These are phyloP conservation scores for Tulasnella calospora DNA, from an alignment of 768 basidiomycete genomes.

Conservation along the genomic window DNA sequence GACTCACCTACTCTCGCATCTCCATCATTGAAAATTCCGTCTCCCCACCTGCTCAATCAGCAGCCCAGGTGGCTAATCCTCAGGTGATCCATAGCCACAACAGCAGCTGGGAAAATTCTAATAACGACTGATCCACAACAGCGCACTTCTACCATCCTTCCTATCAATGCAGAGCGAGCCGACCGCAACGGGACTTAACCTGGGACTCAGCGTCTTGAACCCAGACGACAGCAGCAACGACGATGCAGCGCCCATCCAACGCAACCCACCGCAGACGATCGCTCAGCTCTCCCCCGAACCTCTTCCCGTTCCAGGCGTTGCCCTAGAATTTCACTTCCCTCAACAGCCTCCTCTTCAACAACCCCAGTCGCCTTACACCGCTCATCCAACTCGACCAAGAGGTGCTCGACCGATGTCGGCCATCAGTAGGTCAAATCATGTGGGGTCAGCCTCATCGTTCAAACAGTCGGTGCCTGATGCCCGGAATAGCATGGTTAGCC, in stretches of 20 bases:
- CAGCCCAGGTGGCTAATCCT: not conserved
- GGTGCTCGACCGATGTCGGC: not conserved
- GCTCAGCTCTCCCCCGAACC: not conserved
- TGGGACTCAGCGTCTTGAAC: conserved; percentile 19
- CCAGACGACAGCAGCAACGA: conserved; percentile 24
- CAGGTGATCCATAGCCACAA: not conserved
- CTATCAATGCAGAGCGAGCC: conserved; percentile 14
- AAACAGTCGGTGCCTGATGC: not conserved
- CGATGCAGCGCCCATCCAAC: not conserved
- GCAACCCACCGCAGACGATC: not conserved
- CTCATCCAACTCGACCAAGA: not conserved
- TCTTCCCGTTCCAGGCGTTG: conserved; percentile 6
- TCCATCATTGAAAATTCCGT: not conserved
- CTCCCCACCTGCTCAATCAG: not conserved
- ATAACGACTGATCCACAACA: not conserved
- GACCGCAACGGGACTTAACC: not conserved
- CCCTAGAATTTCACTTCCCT: not conserved
- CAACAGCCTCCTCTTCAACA: not conserved
- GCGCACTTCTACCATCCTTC: not conserved
- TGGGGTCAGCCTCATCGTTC: conserved; percentile 31
- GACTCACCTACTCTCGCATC: not conserved
- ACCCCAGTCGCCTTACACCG: conserved; percentile 1
- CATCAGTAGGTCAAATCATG: not conserved
- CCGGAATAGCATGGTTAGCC: not conserved
- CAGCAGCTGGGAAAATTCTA: not conserved